A percentile compares a stretch with the other conserved stretches of the same genome.
Conservation (phyloP, 2,329 filamentous ascomycete genomes). For the Xylaria sp. region DNA sequence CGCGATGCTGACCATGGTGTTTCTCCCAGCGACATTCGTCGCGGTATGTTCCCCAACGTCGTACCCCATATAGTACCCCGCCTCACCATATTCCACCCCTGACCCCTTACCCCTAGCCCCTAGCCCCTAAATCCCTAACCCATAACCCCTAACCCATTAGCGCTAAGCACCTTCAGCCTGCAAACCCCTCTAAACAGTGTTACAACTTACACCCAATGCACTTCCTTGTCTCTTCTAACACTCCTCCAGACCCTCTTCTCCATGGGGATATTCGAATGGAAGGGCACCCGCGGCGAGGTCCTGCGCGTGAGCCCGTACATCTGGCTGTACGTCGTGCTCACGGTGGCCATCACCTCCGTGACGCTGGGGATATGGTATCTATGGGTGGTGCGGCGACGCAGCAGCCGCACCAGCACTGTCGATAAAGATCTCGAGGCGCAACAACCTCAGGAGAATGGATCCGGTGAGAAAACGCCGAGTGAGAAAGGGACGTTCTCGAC, state of each 20-base stretch:
- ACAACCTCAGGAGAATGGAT: too few species aligned
- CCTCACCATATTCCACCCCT: too few species aligned
- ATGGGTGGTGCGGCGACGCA: not conserved
- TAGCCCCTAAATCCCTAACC: not conserved
- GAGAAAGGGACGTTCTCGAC: not conserved
- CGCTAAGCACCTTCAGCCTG: too few species aligned
- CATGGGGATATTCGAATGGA: conserved; percentile 39
- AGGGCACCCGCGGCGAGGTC: conserved; percentile 26
- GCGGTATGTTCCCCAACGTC: conserved; percentile 30
- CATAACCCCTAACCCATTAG: too few species aligned
- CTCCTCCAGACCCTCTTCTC: conserved; percentile 37
- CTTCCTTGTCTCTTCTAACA: not conserved
- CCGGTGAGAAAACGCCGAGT: too few species aligned
- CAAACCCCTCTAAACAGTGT: too few species aligned
- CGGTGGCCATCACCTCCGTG: conserved; percentile 31
- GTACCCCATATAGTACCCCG: not conserved
- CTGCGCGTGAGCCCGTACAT: conserved; percentile 35
- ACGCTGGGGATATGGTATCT: conserved; percentile 31
- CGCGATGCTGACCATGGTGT: conserved; percentile 40
- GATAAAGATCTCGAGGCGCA: conserved; percentile 1
- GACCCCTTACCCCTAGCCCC: not conserved
- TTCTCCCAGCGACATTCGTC: conserved; percentile 37
- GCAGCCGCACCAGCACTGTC: not conserved
- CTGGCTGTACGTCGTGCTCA: conserved; percentile 34
- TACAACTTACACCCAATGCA: too few species aligned